Conservation (phyloP, 192 early-diverging fungal genomes). For the Cetraspora pellucida region DNA sequence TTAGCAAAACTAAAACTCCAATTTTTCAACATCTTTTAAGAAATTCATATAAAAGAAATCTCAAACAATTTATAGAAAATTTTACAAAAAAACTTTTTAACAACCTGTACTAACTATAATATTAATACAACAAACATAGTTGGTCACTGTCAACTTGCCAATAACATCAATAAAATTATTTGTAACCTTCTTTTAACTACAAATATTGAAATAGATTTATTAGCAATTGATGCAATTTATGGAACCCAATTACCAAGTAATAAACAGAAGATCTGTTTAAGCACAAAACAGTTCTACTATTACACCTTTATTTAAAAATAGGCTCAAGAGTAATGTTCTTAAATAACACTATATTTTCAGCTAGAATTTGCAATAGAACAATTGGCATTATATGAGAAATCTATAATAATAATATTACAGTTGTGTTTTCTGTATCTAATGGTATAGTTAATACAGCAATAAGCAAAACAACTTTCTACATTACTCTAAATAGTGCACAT, state of each 20-base stretch:
- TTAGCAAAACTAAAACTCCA: background rate
- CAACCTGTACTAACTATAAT: background rate
- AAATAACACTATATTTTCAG: background rate
- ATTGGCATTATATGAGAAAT: slow-evolving; percentile 3
- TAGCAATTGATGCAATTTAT: background rate
- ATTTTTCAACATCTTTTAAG: background rate
- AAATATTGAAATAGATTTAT: background rate
- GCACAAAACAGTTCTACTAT: background rate
- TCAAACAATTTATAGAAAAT: background rate
- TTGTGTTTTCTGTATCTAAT: background rate
- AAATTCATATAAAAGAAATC: background rate
- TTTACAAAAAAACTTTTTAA: background rate
- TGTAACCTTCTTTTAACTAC: background rate
- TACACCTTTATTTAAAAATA: background rate
- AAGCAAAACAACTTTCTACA: background rate
- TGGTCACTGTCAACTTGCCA: background rate
- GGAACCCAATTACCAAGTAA: background rate
- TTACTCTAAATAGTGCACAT: background rate
- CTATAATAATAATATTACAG: background rate
- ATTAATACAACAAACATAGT: background rate
- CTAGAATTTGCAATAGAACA: background rate
- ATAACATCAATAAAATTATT: background rate
- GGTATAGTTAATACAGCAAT: background rate
- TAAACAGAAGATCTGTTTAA: background rate
- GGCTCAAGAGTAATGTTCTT: background rate